Percentiles rank a stretch among this genome's conserved stretches.
phyloP scores from a whole-genome alignment of 305 asterid genomes.

The Fraxinus latifolia region DNA sequence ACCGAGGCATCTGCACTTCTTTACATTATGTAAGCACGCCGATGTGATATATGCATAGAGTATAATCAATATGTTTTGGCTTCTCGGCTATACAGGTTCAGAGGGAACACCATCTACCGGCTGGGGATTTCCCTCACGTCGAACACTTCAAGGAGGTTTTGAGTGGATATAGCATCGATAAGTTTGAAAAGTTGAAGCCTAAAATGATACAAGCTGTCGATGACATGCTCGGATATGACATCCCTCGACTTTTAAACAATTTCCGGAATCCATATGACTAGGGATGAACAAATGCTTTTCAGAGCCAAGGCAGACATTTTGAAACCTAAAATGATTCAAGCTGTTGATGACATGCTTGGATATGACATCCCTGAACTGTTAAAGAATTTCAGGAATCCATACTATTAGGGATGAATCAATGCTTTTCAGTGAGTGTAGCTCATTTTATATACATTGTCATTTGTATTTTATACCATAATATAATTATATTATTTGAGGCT shows the following conservation, averaged over 20 bases:
- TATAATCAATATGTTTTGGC: slow-evolving; percentile 1
- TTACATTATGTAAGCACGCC: neutral
- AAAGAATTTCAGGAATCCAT: slow-evolving; percentile 85
- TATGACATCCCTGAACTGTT: slow-evolving; percentile 86
- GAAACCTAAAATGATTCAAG: slow-evolving; percentile 79
- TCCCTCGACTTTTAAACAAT: slow-evolving; percentile 81
- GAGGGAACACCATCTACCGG: slow-evolving; percentile 78
- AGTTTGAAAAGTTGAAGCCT: slow-evolving; percentile 82
- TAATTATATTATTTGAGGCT: neutral
- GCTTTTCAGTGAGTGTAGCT: neutral
- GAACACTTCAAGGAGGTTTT: slow-evolving; percentile 67
- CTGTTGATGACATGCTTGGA: slow-evolving; percentile 94
- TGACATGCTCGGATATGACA: slow-evolving; percentile 93
- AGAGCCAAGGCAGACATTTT: slow-evolving; percentile 10
- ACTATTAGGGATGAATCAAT: slow-evolving; percentile 35
- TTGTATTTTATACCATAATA: neutral
- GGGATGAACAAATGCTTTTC: neutral
- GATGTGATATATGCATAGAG: neutral
- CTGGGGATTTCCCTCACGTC: slow-evolving; percentile 81
- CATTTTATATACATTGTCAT: neutral
- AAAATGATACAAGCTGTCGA: slow-evolving; percentile 80
- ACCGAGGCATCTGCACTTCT: neutral
- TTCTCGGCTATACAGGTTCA: slow-evolving; percentile 57
- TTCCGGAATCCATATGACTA: slow-evolving; percentile 90
- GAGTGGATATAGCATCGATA: slow-evolving; percentile 74